Evolutionary conservation across 192 early-diverging fungal species (phyloP), one percentile per base, ranked within the genome.

Genomic region (Coemansia sp.): DNA sequence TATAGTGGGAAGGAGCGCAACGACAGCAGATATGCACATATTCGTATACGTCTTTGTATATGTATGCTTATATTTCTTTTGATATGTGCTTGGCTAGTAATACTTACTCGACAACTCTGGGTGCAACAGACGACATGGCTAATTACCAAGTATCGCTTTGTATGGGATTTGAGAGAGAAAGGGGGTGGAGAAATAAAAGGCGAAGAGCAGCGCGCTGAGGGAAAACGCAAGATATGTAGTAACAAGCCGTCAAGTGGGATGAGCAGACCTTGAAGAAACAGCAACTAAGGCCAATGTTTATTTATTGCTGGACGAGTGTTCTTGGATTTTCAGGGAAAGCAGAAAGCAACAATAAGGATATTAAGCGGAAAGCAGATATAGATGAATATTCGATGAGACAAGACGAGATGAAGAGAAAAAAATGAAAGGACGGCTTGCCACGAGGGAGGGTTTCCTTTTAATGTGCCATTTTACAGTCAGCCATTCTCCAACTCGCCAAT

Each of bases 71-170:
- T 13, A 32, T 32, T 32, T 3, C 3, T 32, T 6, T 32, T 3
- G 30, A 32, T 32, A 47, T 23, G 11, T 6, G 36, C 1, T 1
- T 48, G 25, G 34, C 5, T 36, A 20, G n/a, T 14, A 14, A 19
- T 55, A 72, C 69, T 62, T 72, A 72, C 69, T 66, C 60, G 60
- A 55, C 55, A 19, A 58, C 55, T 47, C 58, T 50, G 48, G 68
- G 61, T 0, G 49, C 16, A 30, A 20, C 23, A 54, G 61, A 30
- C 18, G 58, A 45, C 58, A 71, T 71, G 30, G 52, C 1, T 35
- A 18, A 55, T 55, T 27, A n/a, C n/a, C n/a, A n/a, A n/a, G 50
- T 52, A 52, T 52, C 0, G 50, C 23, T 9, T 11, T 27, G 7
- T 52, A 16, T n/a, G n/a, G n/a, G n/a, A n/a, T 28, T 19, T 52